Evolutionary conservation across 768 basidiomycete genomes (phyloP), one percentile per base, ranked within the genome.

Genomic region (Hygrocybe punicea): DNA sequence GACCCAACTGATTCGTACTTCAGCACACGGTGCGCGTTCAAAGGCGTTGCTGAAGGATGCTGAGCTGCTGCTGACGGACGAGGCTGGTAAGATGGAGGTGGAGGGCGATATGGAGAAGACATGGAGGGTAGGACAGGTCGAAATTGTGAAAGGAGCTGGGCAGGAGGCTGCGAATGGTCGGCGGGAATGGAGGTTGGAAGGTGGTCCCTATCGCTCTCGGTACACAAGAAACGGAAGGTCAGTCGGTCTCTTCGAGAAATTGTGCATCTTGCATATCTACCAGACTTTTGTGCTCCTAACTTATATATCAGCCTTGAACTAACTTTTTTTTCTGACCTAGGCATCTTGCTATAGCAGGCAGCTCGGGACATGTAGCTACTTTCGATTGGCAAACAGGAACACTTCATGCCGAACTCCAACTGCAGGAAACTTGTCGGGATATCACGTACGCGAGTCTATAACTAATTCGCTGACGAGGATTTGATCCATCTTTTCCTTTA

Each of bases 171-270:
- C 85, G 10, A 79, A 74, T 50, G 91, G 93, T 16, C 75, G 87
- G 46, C 84, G 81, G 65, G 92, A 94, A 67, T 83, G 89, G 75
- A 85, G 81, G 57, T 71, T 99, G 42, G 91, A 95, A 58, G 87
- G 87, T 11, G 96, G 96, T 0, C 88, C 88, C 2, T 96, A 96
- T 67, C 77, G 84, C 47, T 80, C 86, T 39, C 81, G 92, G 62
- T 97, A 95, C 74, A 92, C 93, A 19, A 77, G 89, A 63, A 96
- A 99, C 67, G 97, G 97, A 62, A 79, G 93, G 90, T 92, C 48
- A 65, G 82, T 75, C 36, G 36, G 35, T 33, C 39, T n/a, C 51
- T 25, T 55, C 53, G 46, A 36, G 61, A 60, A 46, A 46, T 11
- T 46, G 19, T 49, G 29, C n/a, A n/a, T n/a, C n/a, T n/a, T n/a